These are phyloP conservation scores for Chrysoporthe deuterocubensis DNA, from an alignment of 2,329 filamentous ascomycete species.

Conservation along the genomic window DNA sequence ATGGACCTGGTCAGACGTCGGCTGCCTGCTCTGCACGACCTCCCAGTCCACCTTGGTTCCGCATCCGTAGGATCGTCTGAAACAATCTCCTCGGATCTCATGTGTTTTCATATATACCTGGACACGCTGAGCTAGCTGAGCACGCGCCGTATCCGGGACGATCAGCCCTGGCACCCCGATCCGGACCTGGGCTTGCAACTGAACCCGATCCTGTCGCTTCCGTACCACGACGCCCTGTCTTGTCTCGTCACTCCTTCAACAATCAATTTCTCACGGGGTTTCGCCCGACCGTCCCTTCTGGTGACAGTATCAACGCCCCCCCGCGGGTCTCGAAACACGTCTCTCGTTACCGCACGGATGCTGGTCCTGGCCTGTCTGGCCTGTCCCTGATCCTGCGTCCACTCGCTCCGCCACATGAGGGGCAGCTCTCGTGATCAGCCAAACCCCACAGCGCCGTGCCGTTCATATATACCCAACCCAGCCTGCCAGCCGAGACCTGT, in stretches of 20 bases:
- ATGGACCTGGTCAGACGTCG: slow-evolving; percentile 22
- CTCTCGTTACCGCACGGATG: slow-evolving; percentile 14
- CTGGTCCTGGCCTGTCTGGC: not conserved
- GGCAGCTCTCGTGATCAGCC: slow-evolving; percentile 17
- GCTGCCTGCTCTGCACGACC: slow-evolving; percentile 20
- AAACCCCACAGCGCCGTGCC: slow-evolving; percentile 5
- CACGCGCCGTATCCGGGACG: not conserved
- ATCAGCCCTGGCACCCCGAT: not conserved
- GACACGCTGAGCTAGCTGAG: not conserved
- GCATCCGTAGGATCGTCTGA: slow-evolving; percentile 1
- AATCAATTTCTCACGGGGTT: not conserved
- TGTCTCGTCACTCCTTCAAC: slow-evolving; percentile 23
- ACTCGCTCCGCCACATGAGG: slow-evolving; percentile 18
- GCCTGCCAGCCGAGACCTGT: not conserved
- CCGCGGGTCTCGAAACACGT: slow-evolving; percentile 11
- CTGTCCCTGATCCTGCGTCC: slow-evolving; percentile 23
- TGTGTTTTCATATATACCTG: slow-evolving; percentile 13
- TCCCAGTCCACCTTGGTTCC: slow-evolving; percentile 13
- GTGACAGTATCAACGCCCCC: not conserved
- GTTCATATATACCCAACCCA: slow-evolving; percentile 3
- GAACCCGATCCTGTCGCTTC: slow-evolving; percentile 18
- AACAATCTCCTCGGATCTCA: not conserved
- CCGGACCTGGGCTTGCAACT: slow-evolving; percentile 19
- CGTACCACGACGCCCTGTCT: slow-evolving; percentile 14
- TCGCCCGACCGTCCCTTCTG: slow-evolving; percentile 10